Conservation (phyloP, 352 stramenopile genomes). For the Phytopythium helicoides region DNA sequence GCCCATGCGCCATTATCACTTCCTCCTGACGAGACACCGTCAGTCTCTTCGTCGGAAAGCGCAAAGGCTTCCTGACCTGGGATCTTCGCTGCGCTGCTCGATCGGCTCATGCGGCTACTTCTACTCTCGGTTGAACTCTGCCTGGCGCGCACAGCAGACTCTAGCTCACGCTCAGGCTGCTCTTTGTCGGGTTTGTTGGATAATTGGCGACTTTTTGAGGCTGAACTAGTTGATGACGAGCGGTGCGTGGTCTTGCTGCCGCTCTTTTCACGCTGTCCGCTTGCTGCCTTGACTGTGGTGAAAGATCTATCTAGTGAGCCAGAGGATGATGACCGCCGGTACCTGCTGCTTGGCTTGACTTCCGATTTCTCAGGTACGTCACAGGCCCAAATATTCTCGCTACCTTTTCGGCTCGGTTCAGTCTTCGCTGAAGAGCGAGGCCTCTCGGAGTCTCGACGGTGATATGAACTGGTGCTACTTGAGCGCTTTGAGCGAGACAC, state of each 20-base stretch:
- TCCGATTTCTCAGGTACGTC: neutral
- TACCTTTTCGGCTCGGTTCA: neutral
- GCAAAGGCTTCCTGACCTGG: neutral
- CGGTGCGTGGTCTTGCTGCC: neutral
- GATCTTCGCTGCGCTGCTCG: neutral
- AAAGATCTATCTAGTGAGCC: too few relatives aligned
- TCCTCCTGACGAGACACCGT: constrained; percentile 3
- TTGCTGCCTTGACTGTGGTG: neutral
- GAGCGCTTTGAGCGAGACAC: too few relatives aligned
- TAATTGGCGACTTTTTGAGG: too few relatives aligned
- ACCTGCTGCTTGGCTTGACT: too few relatives aligned
- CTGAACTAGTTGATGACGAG: too few relatives aligned
- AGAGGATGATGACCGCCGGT: too few relatives aligned
- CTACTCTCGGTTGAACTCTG: neutral
- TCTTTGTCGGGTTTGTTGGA: constrained; percentile 10
- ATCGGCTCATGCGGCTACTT: neutral
- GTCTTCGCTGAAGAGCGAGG: neutral
- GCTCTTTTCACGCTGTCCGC: neutral
- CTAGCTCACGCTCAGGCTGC: constrained; percentile 47
- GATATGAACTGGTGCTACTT: too few relatives aligned
- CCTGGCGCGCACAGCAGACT: constrained; percentile 5
- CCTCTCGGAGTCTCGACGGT: neutral
- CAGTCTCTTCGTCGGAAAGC: constrained; percentile 2
- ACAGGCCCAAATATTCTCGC: constrained; percentile 5
- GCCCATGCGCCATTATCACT: neutral